These are phyloP conservation scores for Backusella liffmaniae DNA, from an alignment of 192 early-diverging fungal species.

Conservation along the genomic window DNA sequence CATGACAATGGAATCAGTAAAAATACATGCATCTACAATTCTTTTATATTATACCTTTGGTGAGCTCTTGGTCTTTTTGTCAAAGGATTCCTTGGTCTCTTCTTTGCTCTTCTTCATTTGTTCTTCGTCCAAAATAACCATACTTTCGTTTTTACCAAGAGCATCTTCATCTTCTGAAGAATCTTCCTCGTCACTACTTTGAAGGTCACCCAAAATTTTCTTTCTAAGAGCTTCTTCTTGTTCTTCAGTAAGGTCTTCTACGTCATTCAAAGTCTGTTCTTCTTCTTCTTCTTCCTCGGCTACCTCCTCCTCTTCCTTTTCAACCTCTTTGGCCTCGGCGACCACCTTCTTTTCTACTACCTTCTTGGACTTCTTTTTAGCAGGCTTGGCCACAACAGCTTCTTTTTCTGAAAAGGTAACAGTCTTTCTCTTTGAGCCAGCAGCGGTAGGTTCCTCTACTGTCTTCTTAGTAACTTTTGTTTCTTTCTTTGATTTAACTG, in stretches of 20 bases:
- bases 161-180: slow-evolving; percentile 29
- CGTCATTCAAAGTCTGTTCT: not conserved
- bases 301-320: slow-evolving; percentile 29
- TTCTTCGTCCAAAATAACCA: slow-evolving; percentile 19
- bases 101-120: slow-evolving; percentile 27
- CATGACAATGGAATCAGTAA: slow-evolving; percentile 6
- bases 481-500: not conserved
- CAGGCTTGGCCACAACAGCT: not conserved
- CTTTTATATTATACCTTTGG: not conserved
- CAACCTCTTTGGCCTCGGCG: slow-evolving; percentile 15
- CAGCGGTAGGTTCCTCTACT: not conserved
- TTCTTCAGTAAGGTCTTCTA: slow-evolving; percentile 39
- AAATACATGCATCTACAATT: not conserved
- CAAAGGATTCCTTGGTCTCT: slow-evolving; percentile 36
- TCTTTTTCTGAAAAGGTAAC: slow-evolving; percentile 11
- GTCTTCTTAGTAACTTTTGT: not conserved
- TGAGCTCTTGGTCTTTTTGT: slow-evolving; percentile 11
- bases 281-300: slow-evolving; percentile 38
- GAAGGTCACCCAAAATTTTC: slow-evolving; percentile 37
- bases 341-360: slow-evolving; percentile 22
- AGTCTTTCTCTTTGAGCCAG: slow-evolving; percentile 11
- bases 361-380: slow-evolving; percentile 22
- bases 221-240: slow-evolving; percentile 46
- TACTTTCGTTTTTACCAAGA: slow-evolving; percentile 15
- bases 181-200: slow-evolving; percentile 28